phyloP scores from a whole-genome alignment of 306 rosid species.

The Quercus variabilis region DNA sequence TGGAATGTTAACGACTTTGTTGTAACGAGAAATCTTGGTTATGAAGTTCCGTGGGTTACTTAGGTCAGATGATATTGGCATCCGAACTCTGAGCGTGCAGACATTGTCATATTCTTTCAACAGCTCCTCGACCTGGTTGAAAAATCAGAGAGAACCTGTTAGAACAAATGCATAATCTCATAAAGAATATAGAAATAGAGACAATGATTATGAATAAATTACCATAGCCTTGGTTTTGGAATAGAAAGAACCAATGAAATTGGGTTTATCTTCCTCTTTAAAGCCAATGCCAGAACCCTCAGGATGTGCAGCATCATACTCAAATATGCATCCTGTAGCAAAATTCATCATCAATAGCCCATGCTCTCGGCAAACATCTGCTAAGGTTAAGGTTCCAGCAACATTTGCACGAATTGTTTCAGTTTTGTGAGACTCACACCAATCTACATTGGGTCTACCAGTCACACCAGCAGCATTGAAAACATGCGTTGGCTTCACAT shows the following conservation, averaged over 20 bases:
- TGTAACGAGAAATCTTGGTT: constrained; percentile 81
- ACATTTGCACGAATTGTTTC: constrained; percentile 79
- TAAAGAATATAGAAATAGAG: neutral
- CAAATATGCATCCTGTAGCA: constrained; percentile 90
- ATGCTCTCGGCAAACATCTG: constrained; percentile 82
- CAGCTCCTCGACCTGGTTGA: constrained; percentile 76
- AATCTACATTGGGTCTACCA: constrained; percentile 87
- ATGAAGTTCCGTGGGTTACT: constrained; percentile 88
- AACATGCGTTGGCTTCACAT: constrained; percentile 73
- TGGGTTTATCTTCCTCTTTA: constrained; percentile 85
- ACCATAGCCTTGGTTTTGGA: constrained; percentile 95
- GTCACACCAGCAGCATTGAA: constrained; percentile 89
- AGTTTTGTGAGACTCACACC: constrained; percentile 79
- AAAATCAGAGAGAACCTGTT: neutral
- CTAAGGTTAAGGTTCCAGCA: constrained; percentile 80
- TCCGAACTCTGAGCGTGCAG: constrained; percentile 86
- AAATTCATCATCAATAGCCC: constrained; percentile 72
- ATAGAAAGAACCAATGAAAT: constrained; percentile 78
- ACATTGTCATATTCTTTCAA: constrained; percentile 81
- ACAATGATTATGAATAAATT: constrained; percentile 15
- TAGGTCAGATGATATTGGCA: constrained; percentile 89
- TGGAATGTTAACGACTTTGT: constrained; percentile 83
- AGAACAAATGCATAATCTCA: neutral
- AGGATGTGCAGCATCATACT: constrained; percentile 79
- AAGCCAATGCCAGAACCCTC: constrained; percentile 84